Conservation (phyloP, 495 filamentous ascomycete genomes). For the Glarea lozoyensis region DNA sequence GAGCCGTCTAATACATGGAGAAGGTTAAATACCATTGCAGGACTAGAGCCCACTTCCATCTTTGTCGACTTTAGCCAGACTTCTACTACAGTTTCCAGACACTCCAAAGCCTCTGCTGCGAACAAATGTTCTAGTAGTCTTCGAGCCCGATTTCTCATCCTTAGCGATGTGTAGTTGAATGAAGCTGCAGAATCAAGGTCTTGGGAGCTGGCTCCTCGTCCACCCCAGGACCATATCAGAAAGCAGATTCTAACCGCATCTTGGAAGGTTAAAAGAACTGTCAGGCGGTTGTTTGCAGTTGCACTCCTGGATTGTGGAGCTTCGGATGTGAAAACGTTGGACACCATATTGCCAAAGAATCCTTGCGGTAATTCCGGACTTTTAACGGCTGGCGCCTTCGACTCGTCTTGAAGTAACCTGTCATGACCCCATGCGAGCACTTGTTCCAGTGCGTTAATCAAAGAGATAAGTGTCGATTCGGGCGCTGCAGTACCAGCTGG, state of each 20-base stretch:
- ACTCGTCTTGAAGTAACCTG: conserved; percentile 66
- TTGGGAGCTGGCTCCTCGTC: conserved; percentile 41
- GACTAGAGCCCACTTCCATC: conserved; percentile 23
- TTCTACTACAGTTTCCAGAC: conserved; percentile 79
- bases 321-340: conserved; percentile 80
- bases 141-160: conserved; percentile 81
- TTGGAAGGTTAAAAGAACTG: conserved; percentile 92
- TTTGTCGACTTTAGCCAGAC: conserved; percentile 52
- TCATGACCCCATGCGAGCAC: conserved; percentile 84
- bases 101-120: conserved; percentile 88
- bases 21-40: conserved; percentile 60
- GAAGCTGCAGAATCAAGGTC: conserved; percentile 70
- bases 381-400: conserved; percentile 55
- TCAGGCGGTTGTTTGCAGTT: conserved; percentile 87
- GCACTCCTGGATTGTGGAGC: conserved; percentile 61
- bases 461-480: conserved; percentile 61
- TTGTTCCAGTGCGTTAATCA: conserved; percentile 84
- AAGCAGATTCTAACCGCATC: conserved; percentile 89
- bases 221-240: conserved; percentile 90
- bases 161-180: conserved; percentile 78
- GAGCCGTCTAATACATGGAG: conserved; percentile 89
- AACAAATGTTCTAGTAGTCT: conserved; percentile 89
- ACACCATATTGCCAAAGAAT: conserved; percentile 96
- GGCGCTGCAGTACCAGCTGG: conserved; percentile 31
- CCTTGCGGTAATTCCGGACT: conserved; percentile 79